These are phyloP conservation scores for Saussurea involucrata DNA, from an alignment of 129 eudicot genomes.

Conservation along the genomic window DNA sequence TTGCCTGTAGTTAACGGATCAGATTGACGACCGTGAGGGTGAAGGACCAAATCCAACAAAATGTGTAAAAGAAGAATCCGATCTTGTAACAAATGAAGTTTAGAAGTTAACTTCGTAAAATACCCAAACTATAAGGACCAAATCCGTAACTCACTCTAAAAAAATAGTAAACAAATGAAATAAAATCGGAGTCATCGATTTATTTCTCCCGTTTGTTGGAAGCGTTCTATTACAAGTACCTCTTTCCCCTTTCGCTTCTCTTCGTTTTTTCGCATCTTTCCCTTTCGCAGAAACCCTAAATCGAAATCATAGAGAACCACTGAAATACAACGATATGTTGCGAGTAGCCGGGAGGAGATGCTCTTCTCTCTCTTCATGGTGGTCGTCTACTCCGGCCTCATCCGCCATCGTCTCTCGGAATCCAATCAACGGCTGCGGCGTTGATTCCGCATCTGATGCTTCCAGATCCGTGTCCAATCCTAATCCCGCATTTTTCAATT, in stretches of 20 bases:
- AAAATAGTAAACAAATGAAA: neutral
- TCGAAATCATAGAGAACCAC: slow-evolving; percentile 15
- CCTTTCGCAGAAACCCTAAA: slow-evolving; percentile 22
- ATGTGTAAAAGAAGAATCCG: neutral
- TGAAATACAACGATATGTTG: slow-evolving; percentile 29
- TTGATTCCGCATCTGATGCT: slow-evolving; percentile 28
- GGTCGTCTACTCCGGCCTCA: slow-evolving; percentile 31
- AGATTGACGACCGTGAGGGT: neutral
- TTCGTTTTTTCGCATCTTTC: neutral
- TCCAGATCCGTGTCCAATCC: slow-evolving; percentile 31
- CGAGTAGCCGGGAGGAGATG: slow-evolving; percentile 60
- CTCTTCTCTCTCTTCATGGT: slow-evolving; percentile 48
- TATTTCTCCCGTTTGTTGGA: slow-evolving; percentile 14
- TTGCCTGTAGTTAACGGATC: neutral
- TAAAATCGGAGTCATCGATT: slow-evolving; percentile 1
- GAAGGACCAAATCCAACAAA: neutral
- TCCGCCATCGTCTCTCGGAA: slow-evolving; percentile 28
- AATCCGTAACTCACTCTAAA: neutral
- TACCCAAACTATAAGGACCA: neutral
- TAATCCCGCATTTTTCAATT: slow-evolving; percentile 17
- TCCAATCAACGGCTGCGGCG: slow-evolving; percentile 31
- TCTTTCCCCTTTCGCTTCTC: slow-evolving; percentile 5
- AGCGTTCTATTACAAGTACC: neutral
- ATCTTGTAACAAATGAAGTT: no score
- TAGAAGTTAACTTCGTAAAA: neutral